Base-by-base conservation (phyloP, 805 yeast genomes). In the Metschnikowia koreensis region DNA sequence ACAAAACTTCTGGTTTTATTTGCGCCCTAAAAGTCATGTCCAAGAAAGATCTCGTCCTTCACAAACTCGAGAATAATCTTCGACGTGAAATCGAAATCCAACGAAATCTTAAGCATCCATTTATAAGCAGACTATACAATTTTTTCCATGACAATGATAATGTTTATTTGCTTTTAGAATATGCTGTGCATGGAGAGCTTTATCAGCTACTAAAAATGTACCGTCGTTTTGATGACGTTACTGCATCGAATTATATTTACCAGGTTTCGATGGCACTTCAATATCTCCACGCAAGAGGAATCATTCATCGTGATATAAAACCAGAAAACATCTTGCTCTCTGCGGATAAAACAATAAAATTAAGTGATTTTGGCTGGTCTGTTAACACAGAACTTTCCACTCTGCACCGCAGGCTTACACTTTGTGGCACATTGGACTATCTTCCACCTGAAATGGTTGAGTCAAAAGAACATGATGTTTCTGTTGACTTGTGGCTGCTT, bases 311-410 rank as follows among this genome's bases (percentile, higher is more conserved):
- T 54, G 99, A 93, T 65, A 82, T 93, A 57, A 93, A 93, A 67
- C 98, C 98, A 0, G 98, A 94, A 65, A 93, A 93, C 61, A 87
- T 93, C 46, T 70, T 93, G 41, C 72, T 93, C 10, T 89, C 90
- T 7, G 79, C 84, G 54, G 82, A 89, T 63, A 88, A 91, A 56
- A 81, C 80, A 26, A 77, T 93, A 49, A 93, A 92, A 66, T 77
- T 93, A 38, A 86, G 97, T 16, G 99, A 93, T 69, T 93, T 94
- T 66, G 99, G 99, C 12, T 93, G 97, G 97, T 87, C 96, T 50
- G 93, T 92, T 56, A 83, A 83, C 15, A 44, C 55, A 29, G 60
- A 46, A 15, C 36, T 38, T 15, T 47, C 57, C 22, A 43, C 60
- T 2, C 40, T 51, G 16, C 54, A 53, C 10, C 57, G 60, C 10